Percentiles rank a stretch among this genome's conserved stretches.
Evolutionary conservation across 2,329 filamentous ascomycete genomes (phyloP).

Genomic region (Cladosporium sphaerospermum): DNA sequence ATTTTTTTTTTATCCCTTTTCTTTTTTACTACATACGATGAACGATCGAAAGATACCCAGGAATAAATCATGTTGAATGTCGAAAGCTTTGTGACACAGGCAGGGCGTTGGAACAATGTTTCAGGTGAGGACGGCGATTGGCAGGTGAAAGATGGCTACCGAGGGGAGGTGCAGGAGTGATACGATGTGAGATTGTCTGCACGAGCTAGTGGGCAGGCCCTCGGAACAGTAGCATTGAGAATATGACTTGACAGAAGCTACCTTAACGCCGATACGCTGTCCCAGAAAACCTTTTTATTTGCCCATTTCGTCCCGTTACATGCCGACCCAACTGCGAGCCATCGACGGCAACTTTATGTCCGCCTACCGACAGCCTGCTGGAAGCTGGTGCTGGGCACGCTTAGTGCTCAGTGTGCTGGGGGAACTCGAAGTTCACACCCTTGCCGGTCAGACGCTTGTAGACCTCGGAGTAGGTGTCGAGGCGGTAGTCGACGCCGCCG

Average conservation of each 20-base stretch:
- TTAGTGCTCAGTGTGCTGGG: slow-evolving; percentile 83
- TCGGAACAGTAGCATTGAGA: slow-evolving; percentile 12
- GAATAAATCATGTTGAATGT: slow-evolving; percentile 7
- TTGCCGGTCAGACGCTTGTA: slow-evolving; percentile 97
- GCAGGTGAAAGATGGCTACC: neutral
- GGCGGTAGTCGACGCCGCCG: slow-evolving; percentile 97
- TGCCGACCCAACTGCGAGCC: neutral
- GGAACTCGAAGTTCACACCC: slow-evolving; percentile 97
- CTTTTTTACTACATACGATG: neutral
- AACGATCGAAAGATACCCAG: slow-evolving; percentile 11
- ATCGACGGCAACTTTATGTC: slow-evolving; percentile 8
- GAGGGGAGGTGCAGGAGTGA: neutral
- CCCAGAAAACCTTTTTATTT: slow-evolving; percentile 6
- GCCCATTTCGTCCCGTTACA: neutral
- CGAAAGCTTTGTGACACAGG: too few species aligned
- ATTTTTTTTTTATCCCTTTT: neutral
- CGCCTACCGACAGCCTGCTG: slow-evolving; percentile 6
- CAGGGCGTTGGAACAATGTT: neutral
- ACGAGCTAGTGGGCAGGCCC: slow-evolving; percentile 5
- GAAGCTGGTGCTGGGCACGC: slow-evolving; percentile 24
- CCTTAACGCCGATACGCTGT: slow-evolving; percentile 11
- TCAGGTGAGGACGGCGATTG: too few species aligned
- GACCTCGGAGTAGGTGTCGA: slow-evolving; percentile 99
- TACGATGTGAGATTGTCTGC: neutral
- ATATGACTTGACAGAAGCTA: slow-evolving; percentile 12